A percentile compares a stretch with the other conserved stretches of the same genome.
Conservation (phyloP, 495 filamentous ascomycete species). For the Oidiodendron maius region DNA sequence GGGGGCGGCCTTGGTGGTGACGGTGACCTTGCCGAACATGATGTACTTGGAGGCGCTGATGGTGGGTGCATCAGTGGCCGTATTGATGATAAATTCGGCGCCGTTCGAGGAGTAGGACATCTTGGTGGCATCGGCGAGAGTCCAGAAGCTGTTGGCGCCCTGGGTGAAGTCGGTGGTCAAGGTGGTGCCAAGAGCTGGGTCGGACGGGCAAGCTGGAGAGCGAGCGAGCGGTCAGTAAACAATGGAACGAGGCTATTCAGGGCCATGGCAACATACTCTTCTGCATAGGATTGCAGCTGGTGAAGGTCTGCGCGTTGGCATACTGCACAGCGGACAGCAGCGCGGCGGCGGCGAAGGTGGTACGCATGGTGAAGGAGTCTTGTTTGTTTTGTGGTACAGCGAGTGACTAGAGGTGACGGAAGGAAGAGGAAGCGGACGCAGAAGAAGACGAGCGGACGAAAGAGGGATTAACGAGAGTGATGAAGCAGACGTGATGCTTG, state of each 20-base stretch:
- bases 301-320: constrained; percentile 23
- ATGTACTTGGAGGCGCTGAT: constrained; percentile 66
- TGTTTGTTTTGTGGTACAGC: background rate
- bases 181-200: constrained; percentile 18
- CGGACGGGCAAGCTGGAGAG: constrained; percentile 23
- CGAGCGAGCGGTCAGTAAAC: too few species aligned
- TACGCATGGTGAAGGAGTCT: background rate
- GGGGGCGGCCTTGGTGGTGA: constrained; percentile 63
- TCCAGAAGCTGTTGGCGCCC: constrained; percentile 12
- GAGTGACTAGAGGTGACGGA: background rate
- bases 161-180: constrained; percentile 24
- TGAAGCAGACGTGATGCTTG: background rate
- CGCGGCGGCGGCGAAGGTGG: constrained; percentile 10
- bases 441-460: background rate
- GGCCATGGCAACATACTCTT: constrained; percentile 26
- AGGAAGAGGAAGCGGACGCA: background rate
- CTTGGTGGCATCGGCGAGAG: constrained; percentile 11
- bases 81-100: constrained; percentile 17
- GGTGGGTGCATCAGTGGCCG: constrained; percentile 61
- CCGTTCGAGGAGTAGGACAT: constrained; percentile 18
- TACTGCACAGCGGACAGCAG: constrained; percentile 9
- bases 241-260: too few species aligned
- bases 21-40: constrained; percentile 74
- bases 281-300: constrained; percentile 18
- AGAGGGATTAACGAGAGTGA: background rate